These are phyloP conservation scores for Citeromyces matritensis DNA, from an alignment of 805 yeast genomes.

Conservation along the genomic window DNA sequence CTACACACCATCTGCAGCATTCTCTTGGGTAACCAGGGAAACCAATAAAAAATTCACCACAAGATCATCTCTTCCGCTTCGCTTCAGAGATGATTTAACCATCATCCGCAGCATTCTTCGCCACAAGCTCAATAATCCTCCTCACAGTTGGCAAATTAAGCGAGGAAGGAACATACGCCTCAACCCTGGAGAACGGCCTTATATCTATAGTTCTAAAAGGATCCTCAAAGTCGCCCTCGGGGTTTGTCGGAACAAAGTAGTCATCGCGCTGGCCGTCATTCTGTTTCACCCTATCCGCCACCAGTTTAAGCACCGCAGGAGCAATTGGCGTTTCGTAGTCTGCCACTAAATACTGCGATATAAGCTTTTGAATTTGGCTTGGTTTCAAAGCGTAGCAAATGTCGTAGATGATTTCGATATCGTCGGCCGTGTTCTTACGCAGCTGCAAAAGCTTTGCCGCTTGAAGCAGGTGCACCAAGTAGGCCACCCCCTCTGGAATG, in stretches of 20 bases:
- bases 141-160: conserved; percentile 79
- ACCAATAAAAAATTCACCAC: too few species aligned
- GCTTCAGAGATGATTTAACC: too few species aligned
- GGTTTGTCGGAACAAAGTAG: conserved; percentile 54
- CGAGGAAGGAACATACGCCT: conserved; percentile 93
- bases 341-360: conserved; percentile 79
- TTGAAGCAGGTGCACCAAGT: conserved; percentile 78
- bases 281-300: conserved; percentile 65
- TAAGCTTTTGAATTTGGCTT: conserved; percentile 85
- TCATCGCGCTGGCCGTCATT: conserved; percentile 38
- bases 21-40: too few species aligned
- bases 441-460: conserved; percentile 88
- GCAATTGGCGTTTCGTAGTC: conserved; percentile 92
- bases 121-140: conserved; percentile 77
- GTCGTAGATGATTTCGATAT: conserved; percentile 83
- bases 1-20: too few species aligned
- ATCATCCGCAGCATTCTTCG: conserved; percentile 71
- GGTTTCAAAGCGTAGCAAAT: conserved; percentile 91
- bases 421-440: conserved; percentile 78
- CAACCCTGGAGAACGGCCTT: conserved; percentile 67
- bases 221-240: conserved; percentile 67
- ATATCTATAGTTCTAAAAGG: conserved; percentile 65
- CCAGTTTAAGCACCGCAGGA: conserved; percentile 61
- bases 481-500: conserved; percentile 72
- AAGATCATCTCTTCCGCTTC: too few species aligned